Evolutionary conservation across 306 rosid genomes (phyloP), one percentile per base, ranked within the genome.

Genomic region (Elaeagnus macrophylla): DNA sequence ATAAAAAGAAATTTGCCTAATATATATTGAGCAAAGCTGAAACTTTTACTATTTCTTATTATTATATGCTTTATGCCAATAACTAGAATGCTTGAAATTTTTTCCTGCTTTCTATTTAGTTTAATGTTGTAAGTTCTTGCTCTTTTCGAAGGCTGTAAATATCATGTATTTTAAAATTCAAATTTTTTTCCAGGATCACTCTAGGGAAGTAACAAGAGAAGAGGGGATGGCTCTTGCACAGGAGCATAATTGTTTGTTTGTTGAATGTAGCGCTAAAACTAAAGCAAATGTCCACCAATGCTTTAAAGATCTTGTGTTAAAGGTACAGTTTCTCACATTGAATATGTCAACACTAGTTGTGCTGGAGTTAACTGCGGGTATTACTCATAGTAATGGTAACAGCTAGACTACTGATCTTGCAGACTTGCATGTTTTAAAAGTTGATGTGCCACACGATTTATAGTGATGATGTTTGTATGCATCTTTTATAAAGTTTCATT

Each of bases 221-320:
- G 96, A 87, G 65, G 96, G 94, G 36, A 59, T 83, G 73, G 83
- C 94, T 20, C 94, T 83, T 72, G 96, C 96, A 12, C 74, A 77
- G 56, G 66, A 83, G 65, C 96, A 83, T 39, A 64, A 66, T 56
- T 77, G 75, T 67, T 73, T 81, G 76, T 87, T 87, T 68, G 67
- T 87, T 38, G 96, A 87, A 75, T 81, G 87, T 62, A 87, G 96
- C 44, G 94, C 96, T 11, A 87, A 83, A 83, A 83, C 83, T 17
- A 61, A 66, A 64, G 89, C 83, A 79, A 87, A 87, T 71, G 96
- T 87, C 71, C 89, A 77, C 37, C 79, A 77, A 56, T 87, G 94
- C 83, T 87, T 81, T 16, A 71, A 65, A 66, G 89, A 79, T 68
- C 85, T 87, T 46, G 59, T 79, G 44, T 50, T 77, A 35, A 87